A percentile compares a stretch with the other conserved stretches of the same genome.
Evolutionary conservation across 441 rosid species (phyloP).

Genomic region (Populus trichocarpa): DNA sequence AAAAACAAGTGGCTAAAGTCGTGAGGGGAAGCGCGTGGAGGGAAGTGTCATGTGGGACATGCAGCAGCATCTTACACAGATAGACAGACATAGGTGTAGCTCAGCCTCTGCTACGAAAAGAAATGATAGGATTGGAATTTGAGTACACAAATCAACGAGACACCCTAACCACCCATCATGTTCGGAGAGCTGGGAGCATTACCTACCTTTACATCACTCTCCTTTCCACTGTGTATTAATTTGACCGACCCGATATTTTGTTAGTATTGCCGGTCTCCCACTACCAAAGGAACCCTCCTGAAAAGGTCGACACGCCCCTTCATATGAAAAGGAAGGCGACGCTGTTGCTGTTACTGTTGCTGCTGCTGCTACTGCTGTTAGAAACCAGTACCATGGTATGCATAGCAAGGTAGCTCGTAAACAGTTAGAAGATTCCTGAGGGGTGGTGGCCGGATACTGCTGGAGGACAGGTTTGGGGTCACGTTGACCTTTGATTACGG

Average conservation of each 20-base stretch:
- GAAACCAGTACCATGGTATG: too few relatives aligned
- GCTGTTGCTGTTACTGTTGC: background rate
- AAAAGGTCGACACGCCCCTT: background rate
- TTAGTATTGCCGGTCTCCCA: background rate
- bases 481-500: constrained; percentile 13
- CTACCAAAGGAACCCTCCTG: background rate
- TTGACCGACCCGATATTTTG: background rate
- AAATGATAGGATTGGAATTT: constrained; percentile 25
- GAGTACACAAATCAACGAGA: constrained; percentile 16
- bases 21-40: background rate
- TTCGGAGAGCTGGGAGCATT: constrained; percentile 27
- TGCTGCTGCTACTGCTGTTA: too few relatives aligned
- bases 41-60: background rate
- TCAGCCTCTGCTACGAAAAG: background rate
- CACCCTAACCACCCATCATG: constrained; percentile 31
- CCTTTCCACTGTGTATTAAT: background rate
- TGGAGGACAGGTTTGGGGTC: constrained; percentile 6
- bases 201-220: constrained; percentile 14
- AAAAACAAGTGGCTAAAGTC: background rate
- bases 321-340: background rate
- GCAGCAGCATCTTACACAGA: background rate
- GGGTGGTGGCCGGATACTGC: background rate
- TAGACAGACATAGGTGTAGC: background rate
- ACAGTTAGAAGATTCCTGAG: constrained; percentile 1
- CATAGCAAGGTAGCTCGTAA: too few relatives aligned